Evolutionary conservation across 202 grass and related monocot species (phyloP).

Genomic region (Eragrostis tef): DNA sequence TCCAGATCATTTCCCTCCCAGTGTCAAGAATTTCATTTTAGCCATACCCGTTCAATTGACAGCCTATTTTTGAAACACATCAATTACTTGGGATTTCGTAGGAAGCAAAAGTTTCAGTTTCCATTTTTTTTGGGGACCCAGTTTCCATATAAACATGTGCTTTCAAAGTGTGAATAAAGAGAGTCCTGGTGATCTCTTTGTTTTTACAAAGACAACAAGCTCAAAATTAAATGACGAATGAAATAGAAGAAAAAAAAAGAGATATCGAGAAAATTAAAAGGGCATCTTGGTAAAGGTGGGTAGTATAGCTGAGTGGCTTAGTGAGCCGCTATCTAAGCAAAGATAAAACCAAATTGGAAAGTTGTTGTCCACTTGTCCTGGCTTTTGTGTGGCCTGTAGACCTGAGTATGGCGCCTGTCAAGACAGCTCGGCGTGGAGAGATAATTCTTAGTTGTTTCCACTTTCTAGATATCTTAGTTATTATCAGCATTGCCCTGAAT

Average conservation of each 20-base stretch:
- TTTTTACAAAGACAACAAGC: background rate
- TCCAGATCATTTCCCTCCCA: no score
- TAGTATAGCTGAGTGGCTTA: background rate
- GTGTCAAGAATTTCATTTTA: background rate
- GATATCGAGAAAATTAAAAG: background rate
- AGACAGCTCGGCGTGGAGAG: background rate
- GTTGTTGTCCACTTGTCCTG: background rate
- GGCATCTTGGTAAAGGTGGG: background rate
- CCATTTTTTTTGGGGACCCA: no score
- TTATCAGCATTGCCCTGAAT: constrained; percentile 2
- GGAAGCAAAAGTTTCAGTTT: background rate
- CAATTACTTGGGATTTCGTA: background rate
- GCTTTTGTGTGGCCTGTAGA: background rate
- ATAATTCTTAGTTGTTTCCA: background rate
- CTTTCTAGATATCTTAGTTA: constrained; percentile 5
- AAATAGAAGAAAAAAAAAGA: no score
- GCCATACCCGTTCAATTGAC: background rate
- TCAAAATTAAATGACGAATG: background rate
- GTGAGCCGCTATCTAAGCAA: background rate
- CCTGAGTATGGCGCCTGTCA: background rate
- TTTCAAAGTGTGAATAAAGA: background rate
- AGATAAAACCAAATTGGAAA: constrained; percentile 15
- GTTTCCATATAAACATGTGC: background rate
- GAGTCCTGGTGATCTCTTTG: background rate
- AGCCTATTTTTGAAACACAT: background rate